A percentile compares a stretch with the other conserved stretches of the same genome.
These are phyloP conservation scores for Epichloe scottii DNA, from an alignment of 2,329 filamentous ascomycete genomes.

Conservation along the genomic window DNA sequence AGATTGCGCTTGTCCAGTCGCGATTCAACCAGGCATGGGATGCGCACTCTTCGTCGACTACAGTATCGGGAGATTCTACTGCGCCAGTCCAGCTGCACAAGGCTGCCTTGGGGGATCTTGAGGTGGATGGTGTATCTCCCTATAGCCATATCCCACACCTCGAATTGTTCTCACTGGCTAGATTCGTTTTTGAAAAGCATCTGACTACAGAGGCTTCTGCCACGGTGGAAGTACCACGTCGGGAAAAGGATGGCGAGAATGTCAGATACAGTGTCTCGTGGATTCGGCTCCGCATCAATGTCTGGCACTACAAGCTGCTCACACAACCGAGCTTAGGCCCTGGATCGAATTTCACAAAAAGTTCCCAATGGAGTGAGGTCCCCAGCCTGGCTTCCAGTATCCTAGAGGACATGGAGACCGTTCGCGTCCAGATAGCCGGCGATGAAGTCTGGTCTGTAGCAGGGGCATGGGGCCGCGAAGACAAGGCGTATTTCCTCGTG, in stretches of 20 bases:
- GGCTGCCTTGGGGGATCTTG: conserved; percentile 53
- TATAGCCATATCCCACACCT: conserved; percentile 76
- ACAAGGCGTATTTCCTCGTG: conserved; percentile 59
- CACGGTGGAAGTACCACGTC: conserved; percentile 15
- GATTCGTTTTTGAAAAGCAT: conserved; percentile 29
- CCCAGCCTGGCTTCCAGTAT: conserved; percentile 41
- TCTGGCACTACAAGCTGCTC: conserved; percentile 52
- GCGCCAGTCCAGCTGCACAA: conserved; percentile 32
- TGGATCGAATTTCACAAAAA: conserved; percentile 42
- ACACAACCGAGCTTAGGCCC: conserved; percentile 42
- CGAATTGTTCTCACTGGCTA: conserved; percentile 70
- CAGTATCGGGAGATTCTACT: background rate
- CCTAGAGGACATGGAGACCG: conserved; percentile 27
- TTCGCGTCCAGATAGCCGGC: conserved; percentile 26
- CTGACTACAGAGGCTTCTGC: conserved; percentile 12
- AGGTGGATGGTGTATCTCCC: conserved; percentile 72
- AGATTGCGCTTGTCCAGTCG: conserved; percentile 17
- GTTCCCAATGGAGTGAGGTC: conserved; percentile 46
- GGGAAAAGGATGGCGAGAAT: conserved; percentile 27
- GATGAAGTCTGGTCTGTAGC: conserved; percentile 24
- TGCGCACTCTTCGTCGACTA: background rate
- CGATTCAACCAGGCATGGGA: conserved; percentile 29
- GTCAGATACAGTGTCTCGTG: conserved; percentile 40
- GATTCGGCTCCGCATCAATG: conserved; percentile 57
- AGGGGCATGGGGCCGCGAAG: conserved; percentile 29